These are phyloP conservation scores for Termitomyces sp. DNA, from an alignment of 768 basidiomycete genomes.

Conservation along the genomic window DNA sequence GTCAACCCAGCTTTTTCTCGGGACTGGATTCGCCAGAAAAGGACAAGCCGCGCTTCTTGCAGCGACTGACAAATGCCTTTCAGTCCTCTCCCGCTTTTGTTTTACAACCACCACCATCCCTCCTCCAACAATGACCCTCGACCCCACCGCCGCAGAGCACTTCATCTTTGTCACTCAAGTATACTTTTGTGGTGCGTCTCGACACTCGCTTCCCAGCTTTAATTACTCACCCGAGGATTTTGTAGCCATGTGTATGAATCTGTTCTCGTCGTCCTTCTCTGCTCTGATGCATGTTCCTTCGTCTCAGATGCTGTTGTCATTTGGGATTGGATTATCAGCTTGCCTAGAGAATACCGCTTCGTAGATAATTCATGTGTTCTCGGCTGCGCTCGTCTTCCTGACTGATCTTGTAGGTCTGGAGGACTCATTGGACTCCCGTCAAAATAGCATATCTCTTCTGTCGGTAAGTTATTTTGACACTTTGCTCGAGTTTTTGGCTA, in stretches of 20 bases:
- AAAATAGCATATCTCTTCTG: constrained; percentile 82
- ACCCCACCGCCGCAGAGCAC: constrained; percentile 53
- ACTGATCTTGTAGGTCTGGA: constrained; percentile 56
- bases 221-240: constrained; percentile 24
- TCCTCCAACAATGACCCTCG: constrained; percentile 10
- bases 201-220: constrained; percentile 14
- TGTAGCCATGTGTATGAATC: constrained; percentile 64
- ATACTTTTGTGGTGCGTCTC: constrained; percentile 77
- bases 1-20: constrained; percentile 14
- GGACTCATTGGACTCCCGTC: constrained; percentile 78
- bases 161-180: constrained; percentile 80
- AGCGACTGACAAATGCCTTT: constrained; percentile 41
- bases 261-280: constrained; percentile 18
- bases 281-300: constrained; percentile 21
- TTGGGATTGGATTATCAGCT: constrained; percentile 82
- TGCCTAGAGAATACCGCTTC: constrained; percentile 74
- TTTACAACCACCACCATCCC: constrained; percentile 30
- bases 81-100: constrained; percentile 29
- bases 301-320: constrained; percentile 68
- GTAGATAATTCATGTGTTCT: constrained; percentile 32
- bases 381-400: constrained; percentile 16
- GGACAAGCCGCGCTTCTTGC: constrained; percentile 36
- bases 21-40: constrained; percentile 19
- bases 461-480: constrained; percentile 43
- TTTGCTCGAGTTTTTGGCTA: constrained; percentile 8